These are phyloP conservation scores for Talaromyces sp. DNA, from an alignment of 2,329 filamentous ascomycete genomes.

Conservation along the genomic window DNA sequence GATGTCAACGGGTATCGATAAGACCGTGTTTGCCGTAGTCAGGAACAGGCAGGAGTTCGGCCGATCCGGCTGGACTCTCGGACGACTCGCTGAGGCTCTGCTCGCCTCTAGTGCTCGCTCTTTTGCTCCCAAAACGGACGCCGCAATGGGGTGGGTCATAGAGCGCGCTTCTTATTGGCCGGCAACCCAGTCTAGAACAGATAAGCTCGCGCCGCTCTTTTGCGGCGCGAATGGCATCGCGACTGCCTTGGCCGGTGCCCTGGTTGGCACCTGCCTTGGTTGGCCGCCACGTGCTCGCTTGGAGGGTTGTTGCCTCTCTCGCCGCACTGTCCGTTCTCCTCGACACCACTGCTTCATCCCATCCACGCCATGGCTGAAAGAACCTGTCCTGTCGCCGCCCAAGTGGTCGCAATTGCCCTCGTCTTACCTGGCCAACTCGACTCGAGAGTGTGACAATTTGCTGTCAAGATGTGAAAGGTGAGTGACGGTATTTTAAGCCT, in stretches of 20 bases:
- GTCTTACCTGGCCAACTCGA: not conserved
- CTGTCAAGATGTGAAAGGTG: not conserved
- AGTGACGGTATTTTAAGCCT: not conserved
- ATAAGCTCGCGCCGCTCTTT: not conserved
- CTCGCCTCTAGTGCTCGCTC: not conserved
- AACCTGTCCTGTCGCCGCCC: not conserved
- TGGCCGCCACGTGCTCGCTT: not conserved
- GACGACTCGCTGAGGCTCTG: constrained; percentile 2
- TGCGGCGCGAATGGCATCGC: not conserved
- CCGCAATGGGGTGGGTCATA: not conserved
- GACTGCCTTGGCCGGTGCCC: not conserved
- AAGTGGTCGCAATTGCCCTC: not conserved
- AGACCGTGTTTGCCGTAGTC: not conserved
- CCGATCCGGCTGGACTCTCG: constrained; percentile 1
- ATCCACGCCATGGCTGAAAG: not conserved
- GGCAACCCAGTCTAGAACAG: not conserved
- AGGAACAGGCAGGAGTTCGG: not conserved
- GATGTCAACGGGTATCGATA: too few species aligned
- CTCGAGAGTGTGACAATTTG: not conserved
- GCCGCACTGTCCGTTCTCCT: too few species aligned
- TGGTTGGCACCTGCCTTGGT: not conserved
- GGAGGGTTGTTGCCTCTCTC: not conserved
- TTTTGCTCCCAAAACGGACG: not conserved
- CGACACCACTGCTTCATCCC: not conserved
- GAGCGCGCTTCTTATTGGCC: not conserved